Evolutionary conservation across 352 stramenopile genomes (phyloP).

Genomic region (Phytopythium montanum): DNA sequence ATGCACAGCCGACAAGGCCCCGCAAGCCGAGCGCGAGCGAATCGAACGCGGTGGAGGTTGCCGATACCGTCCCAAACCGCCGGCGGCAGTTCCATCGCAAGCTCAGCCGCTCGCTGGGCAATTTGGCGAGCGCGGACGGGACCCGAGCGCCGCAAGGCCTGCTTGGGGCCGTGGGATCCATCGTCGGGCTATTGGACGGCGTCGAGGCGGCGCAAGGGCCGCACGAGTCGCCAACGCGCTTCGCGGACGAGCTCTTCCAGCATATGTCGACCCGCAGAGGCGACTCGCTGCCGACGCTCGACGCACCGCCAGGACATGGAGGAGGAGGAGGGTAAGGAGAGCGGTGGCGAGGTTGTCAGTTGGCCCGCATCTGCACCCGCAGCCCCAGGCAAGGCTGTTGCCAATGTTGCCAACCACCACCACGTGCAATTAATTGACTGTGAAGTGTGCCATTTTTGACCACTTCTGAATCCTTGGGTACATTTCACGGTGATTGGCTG

Average conservation of each 20-base stretch:
- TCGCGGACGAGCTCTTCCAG: conserved; percentile 23
- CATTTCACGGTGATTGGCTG: background rate
- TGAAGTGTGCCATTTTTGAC: too few species aligned
- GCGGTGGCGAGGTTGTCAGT: too few species aligned
- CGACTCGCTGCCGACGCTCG: too few species aligned
- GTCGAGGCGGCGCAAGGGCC: background rate
- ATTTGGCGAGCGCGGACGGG: conserved; percentile 8
- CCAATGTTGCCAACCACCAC: too few species aligned
- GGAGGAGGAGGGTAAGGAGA: too few species aligned
- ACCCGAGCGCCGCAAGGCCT: conserved; percentile 2
- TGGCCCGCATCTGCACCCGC: too few species aligned
- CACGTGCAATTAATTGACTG: too few species aligned
- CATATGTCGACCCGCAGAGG: too few species aligned
- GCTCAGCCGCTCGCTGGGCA: conserved; percentile 19
- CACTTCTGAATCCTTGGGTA: too few species aligned
- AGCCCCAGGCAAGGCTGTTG: too few species aligned
- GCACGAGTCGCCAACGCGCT: conserved; percentile 20
- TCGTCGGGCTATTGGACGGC: conserved; percentile 14
- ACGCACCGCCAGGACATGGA: too few species aligned
- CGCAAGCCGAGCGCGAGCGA: background rate
- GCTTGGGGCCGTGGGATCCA: conserved; percentile 20
- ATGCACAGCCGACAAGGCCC: background rate
- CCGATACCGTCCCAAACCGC: background rate
- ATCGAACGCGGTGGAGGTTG: too few species aligned
- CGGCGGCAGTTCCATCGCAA: conserved; percentile 12